Percentiles rank a stretch among this genome's conserved stretches.
Conservation (phyloP, 2,329 filamentous ascomycete genomes). For the Fusarium sp. region DNA sequence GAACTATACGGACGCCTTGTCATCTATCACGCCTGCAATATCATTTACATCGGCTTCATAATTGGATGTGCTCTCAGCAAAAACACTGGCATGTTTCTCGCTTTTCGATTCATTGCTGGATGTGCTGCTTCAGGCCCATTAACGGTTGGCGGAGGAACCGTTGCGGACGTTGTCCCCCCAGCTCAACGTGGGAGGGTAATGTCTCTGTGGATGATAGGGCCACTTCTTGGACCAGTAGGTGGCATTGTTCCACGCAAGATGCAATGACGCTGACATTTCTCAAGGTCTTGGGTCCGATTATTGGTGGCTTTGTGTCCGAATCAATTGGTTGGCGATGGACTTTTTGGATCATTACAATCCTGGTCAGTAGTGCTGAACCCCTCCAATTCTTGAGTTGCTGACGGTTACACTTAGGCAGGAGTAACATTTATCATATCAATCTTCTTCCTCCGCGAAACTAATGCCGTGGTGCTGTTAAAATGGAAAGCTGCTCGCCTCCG, state of each 20-base stretch:
- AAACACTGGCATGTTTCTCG: conserved; percentile 70
- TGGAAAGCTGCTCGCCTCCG: conserved; percentile 21
- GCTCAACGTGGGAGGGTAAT: conserved; percentile 71
- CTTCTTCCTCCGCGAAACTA: conserved; percentile 48
- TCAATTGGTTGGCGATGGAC: conserved; percentile 63
- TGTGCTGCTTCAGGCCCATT: conserved; percentile 71
- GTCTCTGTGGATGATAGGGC: conserved; percentile 70
- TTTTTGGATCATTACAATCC: conserved; percentile 63
- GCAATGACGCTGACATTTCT: conserved; percentile 9
- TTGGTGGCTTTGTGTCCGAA: conserved; percentile 60
- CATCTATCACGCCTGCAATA: conserved; percentile 49
- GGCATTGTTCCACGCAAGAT: background rate
- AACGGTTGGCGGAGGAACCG: conserved; percentile 73
- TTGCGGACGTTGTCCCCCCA: conserved; percentile 71
- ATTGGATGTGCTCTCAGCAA: conserved; percentile 59
- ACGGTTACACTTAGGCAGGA: conserved; percentile 9
- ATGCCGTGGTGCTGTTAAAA: conserved; percentile 11
- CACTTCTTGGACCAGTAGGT: conserved; percentile 65
- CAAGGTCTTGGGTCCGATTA: conserved; percentile 40
- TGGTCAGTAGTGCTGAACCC: conserved; percentile 26
- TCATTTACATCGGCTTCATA: conserved; percentile 66
- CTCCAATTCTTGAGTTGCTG: conserved; percentile 5
- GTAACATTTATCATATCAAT: conserved; percentile 17
- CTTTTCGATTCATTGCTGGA: conserved; percentile 70
- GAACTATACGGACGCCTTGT: conserved; percentile 69